Conservation (phyloP, 352 stramenopile genomes). For the Phytophthora vignae region DNA sequence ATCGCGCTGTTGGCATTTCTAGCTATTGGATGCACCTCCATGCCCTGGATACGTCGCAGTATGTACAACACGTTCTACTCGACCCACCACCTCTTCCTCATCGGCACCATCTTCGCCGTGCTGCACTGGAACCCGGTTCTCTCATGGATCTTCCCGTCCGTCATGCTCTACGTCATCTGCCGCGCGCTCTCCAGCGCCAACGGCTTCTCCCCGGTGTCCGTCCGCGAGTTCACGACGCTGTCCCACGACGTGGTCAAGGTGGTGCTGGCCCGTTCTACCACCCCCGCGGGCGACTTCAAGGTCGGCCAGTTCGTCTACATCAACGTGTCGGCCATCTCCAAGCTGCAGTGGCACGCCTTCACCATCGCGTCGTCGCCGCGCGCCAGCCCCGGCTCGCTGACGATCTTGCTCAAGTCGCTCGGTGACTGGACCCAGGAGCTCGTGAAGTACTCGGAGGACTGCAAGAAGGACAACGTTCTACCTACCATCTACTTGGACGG, state of each 20-base stretch:
- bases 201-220: conserved; percentile 30
- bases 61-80: conserved; percentile 57
- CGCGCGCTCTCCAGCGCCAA: conserved; percentile 48
- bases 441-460: conserved; percentile 45
- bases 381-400: conserved; percentile 35
- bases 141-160: conserved; percentile 47
- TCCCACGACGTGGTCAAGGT: conserved; percentile 45
- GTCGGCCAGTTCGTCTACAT: conserved; percentile 58
- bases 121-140: conserved; percentile 50
- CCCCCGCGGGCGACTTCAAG: conserved; percentile 31
- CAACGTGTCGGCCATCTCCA: conserved; percentile 54
- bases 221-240: conserved; percentile 42
- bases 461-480: conserved; percentile 22
- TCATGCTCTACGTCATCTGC: conserved; percentile 51
- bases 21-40: conserved; percentile 47
- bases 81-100: conserved; percentile 56
- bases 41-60: conserved; percentile 48
- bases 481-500: conserved; percentile 60
- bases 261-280: conserved; percentile 33
- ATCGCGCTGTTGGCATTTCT: conserved; percentile 53
- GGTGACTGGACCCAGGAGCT: conserved; percentile 33
- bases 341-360: conserved; percentile 62
- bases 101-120: conserved; percentile 48
- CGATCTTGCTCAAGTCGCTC: conserved; percentile 51
- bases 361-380: conserved; percentile 53